Evolutionary conservation across 192 early-diverging fungal genomes (phyloP).

Genomic region (Coemansia reversa): DNA sequence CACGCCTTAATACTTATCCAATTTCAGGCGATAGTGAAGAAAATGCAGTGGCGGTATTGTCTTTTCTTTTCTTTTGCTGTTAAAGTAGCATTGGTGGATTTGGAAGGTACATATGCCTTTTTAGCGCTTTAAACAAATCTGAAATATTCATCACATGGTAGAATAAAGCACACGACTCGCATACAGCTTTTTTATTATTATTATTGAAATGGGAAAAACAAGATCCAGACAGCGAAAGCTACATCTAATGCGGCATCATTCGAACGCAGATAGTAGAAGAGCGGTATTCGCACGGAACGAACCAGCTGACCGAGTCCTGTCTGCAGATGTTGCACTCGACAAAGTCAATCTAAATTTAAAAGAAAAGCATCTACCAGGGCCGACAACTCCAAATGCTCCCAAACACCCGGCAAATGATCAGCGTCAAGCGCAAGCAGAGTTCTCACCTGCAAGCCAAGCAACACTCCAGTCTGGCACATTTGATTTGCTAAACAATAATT

Average conservation of each 20-base stretch:
- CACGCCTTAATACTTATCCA: background rate
- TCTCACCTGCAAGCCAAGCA: background rate
- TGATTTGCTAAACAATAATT: background rate
- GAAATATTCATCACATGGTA: background rate
- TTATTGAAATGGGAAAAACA: conserved; percentile 2
- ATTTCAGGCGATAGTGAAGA: background rate
- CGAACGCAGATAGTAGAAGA: background rate
- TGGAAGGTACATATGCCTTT: background rate
- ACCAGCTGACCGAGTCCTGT: conserved; percentile 7
- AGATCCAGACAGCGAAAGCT: conserved; percentile 5
- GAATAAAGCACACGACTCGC: background rate
- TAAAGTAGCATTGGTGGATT: background rate
- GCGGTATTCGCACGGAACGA: conserved; percentile 1
- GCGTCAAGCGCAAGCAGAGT: background rate
- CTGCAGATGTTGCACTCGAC: background rate
- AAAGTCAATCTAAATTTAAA: background rate
- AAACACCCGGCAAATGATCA: conserved; percentile 3
- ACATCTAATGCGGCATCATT: background rate
- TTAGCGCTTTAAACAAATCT: background rate
- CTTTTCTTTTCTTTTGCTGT: background rate
- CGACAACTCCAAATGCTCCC: background rate
- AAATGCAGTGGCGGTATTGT: background rate
- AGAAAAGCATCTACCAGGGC: too few species aligned
- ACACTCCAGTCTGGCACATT: background rate
- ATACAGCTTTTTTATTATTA: background rate